A percentile compares a stretch with the other conserved stretches of the same genome.
Conservation (phyloP, 75 land plant species). For the Adiantum capillusveneris region DNA sequence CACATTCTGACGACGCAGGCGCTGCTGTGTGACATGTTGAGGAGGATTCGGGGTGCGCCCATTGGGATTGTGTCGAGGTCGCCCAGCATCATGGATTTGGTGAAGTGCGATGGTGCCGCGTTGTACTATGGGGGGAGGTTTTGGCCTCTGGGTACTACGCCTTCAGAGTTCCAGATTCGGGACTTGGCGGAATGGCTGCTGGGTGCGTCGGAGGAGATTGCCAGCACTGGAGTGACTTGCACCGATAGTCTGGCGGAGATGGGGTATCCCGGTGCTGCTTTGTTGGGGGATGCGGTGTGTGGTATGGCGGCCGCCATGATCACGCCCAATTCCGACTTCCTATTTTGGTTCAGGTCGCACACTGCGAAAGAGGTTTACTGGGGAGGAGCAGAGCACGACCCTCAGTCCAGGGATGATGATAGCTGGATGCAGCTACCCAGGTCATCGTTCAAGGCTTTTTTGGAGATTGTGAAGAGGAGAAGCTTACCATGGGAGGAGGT, state of each 20-base stretch:
- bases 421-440: too few relatives aligned
- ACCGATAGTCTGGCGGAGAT: slow-evolving; percentile 90
- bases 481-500: too few relatives aligned
- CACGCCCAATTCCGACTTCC: slow-evolving; percentile 65
- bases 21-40: slow-evolving; percentile 90
- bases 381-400: slow-evolving; percentile 97
- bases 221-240: slow-evolving; percentile 10
- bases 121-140: slow-evolving; percentile 63
- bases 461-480: too few relatives aligned
- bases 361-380: slow-evolving; percentile 95
- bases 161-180: slow-evolving; percentile 73
- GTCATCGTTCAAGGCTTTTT: too few relatives aligned
- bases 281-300: slow-evolving; percentile 88
- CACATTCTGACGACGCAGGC: slow-evolving; percentile 82
- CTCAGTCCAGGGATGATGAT: slow-evolving; percentile 88
- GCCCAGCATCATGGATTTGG: slow-evolving; percentile 93
- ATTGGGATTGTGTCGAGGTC: slow-evolving; percentile 88
- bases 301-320: slow-evolving; percentile 97
- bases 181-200: slow-evolving; percentile 88
- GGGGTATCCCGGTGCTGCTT: slow-evolving; percentile 81
- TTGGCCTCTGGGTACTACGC: slow-evolving; percentile 72
- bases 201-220: slow-evolving; percentile 56
- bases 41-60: slow-evolving; percentile 75
- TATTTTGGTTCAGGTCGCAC: slow-evolving; percentile 98
- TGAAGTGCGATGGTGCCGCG: slow-evolving; percentile 96